Conservation (phyloP, 2,329 filamentous ascomycete species). For the Metarhizium anisopliae region DNA sequence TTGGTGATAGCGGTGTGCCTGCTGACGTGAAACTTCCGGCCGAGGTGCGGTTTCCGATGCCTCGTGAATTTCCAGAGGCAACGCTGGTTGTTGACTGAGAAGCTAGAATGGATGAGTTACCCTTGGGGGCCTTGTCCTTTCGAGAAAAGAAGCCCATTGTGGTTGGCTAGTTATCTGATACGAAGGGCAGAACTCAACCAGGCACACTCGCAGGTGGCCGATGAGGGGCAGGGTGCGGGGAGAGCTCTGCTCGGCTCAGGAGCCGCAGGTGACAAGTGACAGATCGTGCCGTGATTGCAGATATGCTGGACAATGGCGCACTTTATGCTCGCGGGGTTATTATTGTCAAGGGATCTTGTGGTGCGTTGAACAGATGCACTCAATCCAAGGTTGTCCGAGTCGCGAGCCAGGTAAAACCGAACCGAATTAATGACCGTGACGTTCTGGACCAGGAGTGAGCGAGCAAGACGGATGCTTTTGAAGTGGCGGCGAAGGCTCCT, state of each 20-base stretch:
- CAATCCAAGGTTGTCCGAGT: neutral
- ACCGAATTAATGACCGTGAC: neutral
- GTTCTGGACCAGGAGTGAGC: neutral
- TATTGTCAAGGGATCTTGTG: neutral
- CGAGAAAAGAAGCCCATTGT: conserved; percentile 49
- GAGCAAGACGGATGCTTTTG: neutral
- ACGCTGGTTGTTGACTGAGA: conserved; percentile 42
- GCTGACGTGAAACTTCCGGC: conserved; percentile 36
- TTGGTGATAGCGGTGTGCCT: conserved; percentile 40
- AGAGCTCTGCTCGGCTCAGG: conserved; percentile 6
- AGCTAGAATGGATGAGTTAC: conserved; percentile 30
- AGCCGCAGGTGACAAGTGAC: conserved; percentile 8
- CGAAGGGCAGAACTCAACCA: conserved; percentile 6
- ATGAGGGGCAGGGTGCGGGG: conserved; percentile 12
- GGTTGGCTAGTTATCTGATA: conserved; percentile 6
- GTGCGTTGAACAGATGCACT: neutral
- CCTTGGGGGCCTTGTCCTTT: conserved; percentile 40
- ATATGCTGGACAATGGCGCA: neutral
- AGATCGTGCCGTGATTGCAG: neutral
- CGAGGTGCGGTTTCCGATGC: conserved; percentile 40
- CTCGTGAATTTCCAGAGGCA: conserved; percentile 40
- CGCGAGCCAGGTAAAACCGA: neutral
- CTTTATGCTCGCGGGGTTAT: neutral
- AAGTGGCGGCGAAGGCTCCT: conserved; percentile 3
- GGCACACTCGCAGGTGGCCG: conserved; percentile 7